These are phyloP conservation scores for Brassica juncea DNA, from an alignment of 345 rosid genomes.

Conservation along the genomic window DNA sequence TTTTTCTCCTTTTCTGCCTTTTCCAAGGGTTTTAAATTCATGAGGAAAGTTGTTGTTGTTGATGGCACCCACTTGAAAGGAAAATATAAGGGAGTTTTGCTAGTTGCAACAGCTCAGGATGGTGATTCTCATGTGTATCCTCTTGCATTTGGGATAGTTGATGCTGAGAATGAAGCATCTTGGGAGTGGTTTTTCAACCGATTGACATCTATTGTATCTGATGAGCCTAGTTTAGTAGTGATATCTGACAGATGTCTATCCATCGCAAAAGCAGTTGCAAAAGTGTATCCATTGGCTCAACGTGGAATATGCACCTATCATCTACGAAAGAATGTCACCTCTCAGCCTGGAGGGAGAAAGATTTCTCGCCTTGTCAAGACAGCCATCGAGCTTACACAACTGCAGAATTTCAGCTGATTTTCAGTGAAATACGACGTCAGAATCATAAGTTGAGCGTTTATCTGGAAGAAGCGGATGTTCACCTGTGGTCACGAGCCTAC, in stretches of 20 bases:
- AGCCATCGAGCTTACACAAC: neutral
- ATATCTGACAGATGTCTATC: neutral
- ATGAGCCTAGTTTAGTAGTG: neutral
- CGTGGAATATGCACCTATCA: conserved; percentile 1
- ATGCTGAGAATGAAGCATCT: neutral
- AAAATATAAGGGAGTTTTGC: neutral
- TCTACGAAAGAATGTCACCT: neutral
- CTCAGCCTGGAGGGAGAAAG: neutral
- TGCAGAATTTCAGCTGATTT: neutral
- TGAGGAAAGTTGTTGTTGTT: neutral
- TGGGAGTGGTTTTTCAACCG: neutral
- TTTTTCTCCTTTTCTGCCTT: neutral
- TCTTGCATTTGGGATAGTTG: neutral
- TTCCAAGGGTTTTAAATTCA: neutral
- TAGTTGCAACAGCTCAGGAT: neutral
- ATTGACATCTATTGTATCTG: neutral
- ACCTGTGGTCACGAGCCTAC: neutral
- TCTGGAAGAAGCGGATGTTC: neutral
- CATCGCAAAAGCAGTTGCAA: neutral
- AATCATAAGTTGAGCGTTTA: neutral
- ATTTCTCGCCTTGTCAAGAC: neutral
- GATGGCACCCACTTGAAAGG: neutral
- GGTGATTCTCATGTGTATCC: neutral
- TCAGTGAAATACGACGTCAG: neutral
- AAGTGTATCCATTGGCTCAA: neutral